phyloP scores from a whole-genome alignment of 345 rosid genomes.

The Ceriops zippeliana region DNA sequence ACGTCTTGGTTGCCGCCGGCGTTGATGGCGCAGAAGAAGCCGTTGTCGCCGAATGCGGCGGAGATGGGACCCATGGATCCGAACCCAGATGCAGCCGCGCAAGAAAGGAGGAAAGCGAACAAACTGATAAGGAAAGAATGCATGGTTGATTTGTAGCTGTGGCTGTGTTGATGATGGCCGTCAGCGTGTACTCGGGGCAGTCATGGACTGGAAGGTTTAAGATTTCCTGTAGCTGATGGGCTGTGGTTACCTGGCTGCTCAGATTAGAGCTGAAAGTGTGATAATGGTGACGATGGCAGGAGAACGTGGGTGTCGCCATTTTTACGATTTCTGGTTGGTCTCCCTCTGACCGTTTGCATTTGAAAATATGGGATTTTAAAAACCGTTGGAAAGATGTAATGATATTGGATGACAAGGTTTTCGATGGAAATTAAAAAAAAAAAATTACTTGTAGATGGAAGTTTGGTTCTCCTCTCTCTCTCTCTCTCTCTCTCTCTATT shows the following conservation, averaged over 20 bases:
- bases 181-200: slow-evolving; percentile 3
- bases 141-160: slow-evolving; percentile 20
- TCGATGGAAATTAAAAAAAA: too few relatives aligned
- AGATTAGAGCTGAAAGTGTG: background rate
- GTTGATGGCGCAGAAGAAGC: slow-evolving; percentile 94
- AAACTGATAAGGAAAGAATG: slow-evolving; percentile 17
- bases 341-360: slow-evolving; percentile 6
- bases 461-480: too few relatives aligned
- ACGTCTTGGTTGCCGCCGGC: slow-evolving; percentile 83
- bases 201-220: slow-evolving; percentile 12
- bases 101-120: slow-evolving; percentile 25
- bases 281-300: slow-evolving; percentile 11
- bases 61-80: slow-evolving; percentile 85
- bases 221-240: background rate
- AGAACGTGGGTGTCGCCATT: slow-evolving; percentile 35
- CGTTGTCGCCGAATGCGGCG: slow-evolving; percentile 70
- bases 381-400: background rate
- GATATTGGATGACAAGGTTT: too few relatives aligned
- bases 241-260: background rate
- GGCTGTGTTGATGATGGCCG: background rate
- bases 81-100: slow-evolving; percentile 49
- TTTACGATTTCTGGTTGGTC: slow-evolving; percentile 13
- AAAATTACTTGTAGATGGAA: too few relatives aligned
- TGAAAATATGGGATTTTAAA: background rate
- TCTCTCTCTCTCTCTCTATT: too few relatives aligned